phyloP scores from a whole-genome alignment of 73 alveolate genomes.

The Stentor roeselii region DNA sequence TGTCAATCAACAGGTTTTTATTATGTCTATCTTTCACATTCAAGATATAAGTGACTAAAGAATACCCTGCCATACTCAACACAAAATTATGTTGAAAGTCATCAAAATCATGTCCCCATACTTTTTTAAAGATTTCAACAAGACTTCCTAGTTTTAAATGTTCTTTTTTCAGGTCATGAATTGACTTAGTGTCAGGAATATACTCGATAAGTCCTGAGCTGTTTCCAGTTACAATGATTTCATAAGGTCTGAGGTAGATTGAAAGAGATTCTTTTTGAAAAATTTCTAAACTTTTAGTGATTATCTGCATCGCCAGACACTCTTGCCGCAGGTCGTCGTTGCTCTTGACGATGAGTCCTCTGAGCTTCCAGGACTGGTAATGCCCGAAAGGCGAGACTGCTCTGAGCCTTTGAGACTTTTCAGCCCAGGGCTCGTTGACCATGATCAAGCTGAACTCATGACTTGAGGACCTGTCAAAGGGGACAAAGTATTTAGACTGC shows the following conservation, averaged over 20 bases:
- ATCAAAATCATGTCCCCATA: conserved; percentile 44
- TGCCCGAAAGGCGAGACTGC: conserved; percentile 63
- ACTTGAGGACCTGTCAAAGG: not conserved
- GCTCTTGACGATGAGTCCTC: conserved; percentile 87
- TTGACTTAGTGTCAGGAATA: conserved; percentile 84
- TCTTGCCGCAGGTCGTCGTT: conserved; percentile 97
- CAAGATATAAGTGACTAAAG: conserved; percentile 88
- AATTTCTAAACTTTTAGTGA: conserved; percentile 72
- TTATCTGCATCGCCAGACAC: conserved; percentile 91
- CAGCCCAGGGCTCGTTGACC: conserved; percentile 44
- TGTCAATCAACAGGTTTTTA: conserved; percentile 95
- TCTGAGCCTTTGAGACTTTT: conserved; percentile 27
- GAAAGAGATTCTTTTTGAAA: conserved; percentile 70
- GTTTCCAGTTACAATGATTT: conserved; percentile 83
- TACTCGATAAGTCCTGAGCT: conserved; percentile 90
- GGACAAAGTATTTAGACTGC: not conserved
- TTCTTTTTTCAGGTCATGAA: conserved; percentile 89
- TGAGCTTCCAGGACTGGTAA: conserved; percentile 68
- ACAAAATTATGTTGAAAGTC: conserved; percentile 92
- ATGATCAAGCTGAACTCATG: not conserved
- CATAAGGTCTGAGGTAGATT: conserved; percentile 88
- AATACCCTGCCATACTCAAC: conserved; percentile 95
- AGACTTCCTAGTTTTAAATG: not conserved
- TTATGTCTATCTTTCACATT: conserved; percentile 97
- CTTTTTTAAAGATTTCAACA: not conserved